Base-by-base conservation (phyloP, 306 rosid genomes). In the Glycine latifolia region DNA sequence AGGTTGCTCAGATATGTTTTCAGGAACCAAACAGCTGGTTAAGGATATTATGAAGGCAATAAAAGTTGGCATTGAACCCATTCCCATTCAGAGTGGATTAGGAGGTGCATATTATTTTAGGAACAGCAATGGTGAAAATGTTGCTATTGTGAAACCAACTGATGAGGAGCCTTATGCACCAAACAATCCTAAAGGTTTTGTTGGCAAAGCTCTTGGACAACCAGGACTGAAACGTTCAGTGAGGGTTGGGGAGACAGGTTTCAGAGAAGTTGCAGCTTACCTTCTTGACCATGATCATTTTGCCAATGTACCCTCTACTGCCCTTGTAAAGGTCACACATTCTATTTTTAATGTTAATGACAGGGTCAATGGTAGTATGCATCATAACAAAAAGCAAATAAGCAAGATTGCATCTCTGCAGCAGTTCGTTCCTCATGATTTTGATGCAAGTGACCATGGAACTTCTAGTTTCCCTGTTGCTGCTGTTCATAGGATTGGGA, bases 121-220 rank as follows among this genome's bases (percentile, higher is more conserved):
- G 75, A 93, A 91, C 82, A 68, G 78, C 76, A 39, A 66, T 0
- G 90, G 94, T 7, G 91, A 90, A 70, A 91, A 90, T 69, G 86
- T 87, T 59, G 97, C 97, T 37, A 89, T 92, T 46, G 92, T 92
- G 82, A 92, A 90, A 71, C 97, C 94, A 10, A 92, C 97, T n/a
- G 97, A 93, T 71, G 97, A 93, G 85, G 97, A 90, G 67, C 97
- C 97, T 71, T 93, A 86, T 82, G 97, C 97, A 20, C 97, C 97
- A 56, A 93, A 93, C 87, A 93, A 93, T 81, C 97, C 97, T 7
- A 93, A 93, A 88, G 97, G 97, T 70, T 91, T 93, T 85, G 88
- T 90, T 17, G 97, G 97, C 75, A 90, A 86, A 81, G 91, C 86
- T 54, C 91, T 91, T 53, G 97, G 97, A 43, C 97, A 90, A 77